phyloP scores from a whole-genome alignment of 331 rosid species.

The Quercus tomentella region DNA sequence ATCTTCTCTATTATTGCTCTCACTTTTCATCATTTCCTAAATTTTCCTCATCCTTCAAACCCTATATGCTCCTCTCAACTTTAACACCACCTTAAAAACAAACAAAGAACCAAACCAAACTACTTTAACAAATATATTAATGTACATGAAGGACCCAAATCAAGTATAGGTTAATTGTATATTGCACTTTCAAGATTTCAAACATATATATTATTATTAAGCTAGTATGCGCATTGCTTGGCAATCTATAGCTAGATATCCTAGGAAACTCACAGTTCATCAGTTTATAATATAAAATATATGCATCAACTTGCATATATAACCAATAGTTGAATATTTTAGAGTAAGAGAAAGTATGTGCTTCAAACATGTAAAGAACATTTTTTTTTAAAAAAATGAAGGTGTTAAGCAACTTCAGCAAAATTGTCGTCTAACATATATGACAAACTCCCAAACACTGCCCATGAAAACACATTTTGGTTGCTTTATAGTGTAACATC shows the following conservation, averaged over 20 bases:
- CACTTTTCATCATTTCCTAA: constrained; percentile 19
- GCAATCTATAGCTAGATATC: no score
- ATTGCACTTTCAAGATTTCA: no score
- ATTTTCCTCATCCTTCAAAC: background rate
- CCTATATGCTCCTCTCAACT: background rate
- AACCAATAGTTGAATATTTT: no score
- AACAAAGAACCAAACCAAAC: background rate
- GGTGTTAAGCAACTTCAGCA: no score
- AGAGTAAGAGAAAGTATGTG: no score
- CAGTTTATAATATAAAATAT: no score
- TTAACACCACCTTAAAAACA: constrained; percentile 14
- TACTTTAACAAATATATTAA: background rate
- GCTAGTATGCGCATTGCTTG: no score
- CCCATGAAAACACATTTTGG: background rate
- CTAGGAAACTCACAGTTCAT: no score
- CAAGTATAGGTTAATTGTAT: background rate
- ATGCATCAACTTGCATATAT: no score
- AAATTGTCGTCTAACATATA: background rate
- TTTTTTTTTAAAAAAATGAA: no score
- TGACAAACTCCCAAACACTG: background rate
- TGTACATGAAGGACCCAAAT: background rate
- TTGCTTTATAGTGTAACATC: background rate
- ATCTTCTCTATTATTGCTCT: constrained; percentile 24
- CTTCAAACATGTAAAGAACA: no score
- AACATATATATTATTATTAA: no score